Evolutionary conservation across 140 eudicot species (phyloP).

Genomic region (Oenanthe javanica): DNA sequence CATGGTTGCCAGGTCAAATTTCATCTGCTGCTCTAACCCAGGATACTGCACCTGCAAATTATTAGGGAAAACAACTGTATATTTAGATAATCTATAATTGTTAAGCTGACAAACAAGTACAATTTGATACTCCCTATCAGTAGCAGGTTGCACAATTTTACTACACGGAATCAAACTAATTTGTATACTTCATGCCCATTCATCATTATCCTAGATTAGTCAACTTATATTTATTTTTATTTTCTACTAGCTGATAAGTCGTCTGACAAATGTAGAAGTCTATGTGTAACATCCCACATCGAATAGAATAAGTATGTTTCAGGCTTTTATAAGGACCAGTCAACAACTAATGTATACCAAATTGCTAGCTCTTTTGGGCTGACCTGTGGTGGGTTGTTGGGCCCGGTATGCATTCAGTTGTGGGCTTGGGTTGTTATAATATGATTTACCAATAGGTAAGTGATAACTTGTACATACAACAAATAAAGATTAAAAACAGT

Average conservation of each 20-base stretch:
- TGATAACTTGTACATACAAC: background rate
- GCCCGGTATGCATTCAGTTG: too few relatives aligned
- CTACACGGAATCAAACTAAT: background rate
- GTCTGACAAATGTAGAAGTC: background rate
- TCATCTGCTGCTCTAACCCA: constrained; percentile 71
- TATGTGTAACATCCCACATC: too few relatives aligned
- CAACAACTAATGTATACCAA: too few relatives aligned
- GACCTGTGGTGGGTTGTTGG: too few relatives aligned
- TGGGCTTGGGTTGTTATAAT: too few relatives aligned
- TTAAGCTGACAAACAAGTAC: background rate
- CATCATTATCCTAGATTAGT: background rate
- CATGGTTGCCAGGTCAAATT: constrained; percentile 80
- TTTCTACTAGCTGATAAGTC: background rate
- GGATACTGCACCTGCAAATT: constrained; percentile 83
- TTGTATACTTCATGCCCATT: background rate
- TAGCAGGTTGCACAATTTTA: background rate
- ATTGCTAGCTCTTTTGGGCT: too few relatives aligned
- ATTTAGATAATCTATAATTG: background rate
- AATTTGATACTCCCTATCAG: background rate
- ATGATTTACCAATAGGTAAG: background rate
- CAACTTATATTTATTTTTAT: background rate
- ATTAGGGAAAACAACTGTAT: background rate
- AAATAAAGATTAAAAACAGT: background rate
- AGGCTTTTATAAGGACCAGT: too few relatives aligned
- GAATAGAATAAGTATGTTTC: too few relatives aligned